Base-by-base conservation (phyloP, 78 protist species). In the Salpingoeca rosetta region DNA sequence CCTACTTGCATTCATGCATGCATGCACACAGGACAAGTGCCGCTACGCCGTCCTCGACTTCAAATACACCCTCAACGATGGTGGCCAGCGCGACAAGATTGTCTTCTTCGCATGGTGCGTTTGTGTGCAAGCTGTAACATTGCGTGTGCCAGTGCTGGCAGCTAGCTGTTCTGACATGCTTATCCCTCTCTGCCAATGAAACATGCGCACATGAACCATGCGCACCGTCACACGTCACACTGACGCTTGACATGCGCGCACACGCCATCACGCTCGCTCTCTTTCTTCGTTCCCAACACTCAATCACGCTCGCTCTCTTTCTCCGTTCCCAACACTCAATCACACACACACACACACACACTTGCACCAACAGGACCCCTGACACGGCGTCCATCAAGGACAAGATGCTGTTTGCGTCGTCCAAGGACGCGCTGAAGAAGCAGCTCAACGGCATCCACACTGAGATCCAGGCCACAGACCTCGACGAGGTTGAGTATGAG, bases 391-490 rank as follows among this genome's bases (percentile, higher is more conserved):
- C 56, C 73, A 89, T 90, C 86, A 95, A 92, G 92, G 44, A 77
- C 51, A 95, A 95, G 91, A 93, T 95, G 98, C 89, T 95, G 45
- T 89, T 87, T 92, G 94, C 98, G 57, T 88, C 94, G 10, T 89
- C 94, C 73, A 95, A 95, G 91, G 98, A 92, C 81, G 87, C 92
- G 25, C 73, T 95, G 81, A 42, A 84, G 73, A 92, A 92, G 92
- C 80, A 89, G 89, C 92, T 93, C 72, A 92, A 86, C 79, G 98
- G 98, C 83, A 89, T 94, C 88, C 80, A 31, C 82, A 79, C 84
- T 36, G 98, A 93, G 90, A 75, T 92, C 92, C 98, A 95, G 91
- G 98, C 95, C 56, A 95, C 96, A 51, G 96, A 91, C 85, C 12
- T n/a, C 22, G 85, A 87, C 65, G 98, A 95, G 83, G 65, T 92